Evolutionary conservation across 2,329 filamentous ascomycete species (phyloP).

Genomic region (Penicillium digitatum): DNA sequence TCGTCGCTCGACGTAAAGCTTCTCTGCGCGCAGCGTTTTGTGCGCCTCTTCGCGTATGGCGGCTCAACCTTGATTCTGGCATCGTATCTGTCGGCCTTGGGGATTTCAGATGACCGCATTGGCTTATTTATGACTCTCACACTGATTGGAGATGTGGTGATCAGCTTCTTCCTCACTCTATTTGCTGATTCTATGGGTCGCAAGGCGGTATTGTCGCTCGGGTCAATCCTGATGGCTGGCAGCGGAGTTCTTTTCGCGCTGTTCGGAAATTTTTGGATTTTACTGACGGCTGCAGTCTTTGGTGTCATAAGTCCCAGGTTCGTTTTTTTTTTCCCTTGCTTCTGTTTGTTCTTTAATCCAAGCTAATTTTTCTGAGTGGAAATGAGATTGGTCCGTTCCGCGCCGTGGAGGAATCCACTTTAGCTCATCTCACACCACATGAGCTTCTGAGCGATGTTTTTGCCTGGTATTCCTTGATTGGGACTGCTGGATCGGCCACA

Average conservation of each 20-base stretch:
- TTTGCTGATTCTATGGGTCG: conserved; percentile 58
- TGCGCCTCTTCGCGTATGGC: conserved; percentile 62
- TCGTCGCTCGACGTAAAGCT: conserved; percentile 39
- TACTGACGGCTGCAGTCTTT: conserved; percentile 56
- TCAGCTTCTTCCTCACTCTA: conserved; percentile 56
- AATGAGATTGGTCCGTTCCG: conserved; percentile 66
- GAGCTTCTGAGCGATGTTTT: conserved; percentile 59
- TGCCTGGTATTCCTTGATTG: conserved; percentile 57
- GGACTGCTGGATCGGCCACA: conserved; percentile 57
- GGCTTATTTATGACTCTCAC: conserved; percentile 64
- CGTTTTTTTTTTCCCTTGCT: conserved; percentile 7
- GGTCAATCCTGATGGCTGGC: conserved; percentile 54
- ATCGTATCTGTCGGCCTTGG: conserved; percentile 56
- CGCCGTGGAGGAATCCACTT: conserved; percentile 62
- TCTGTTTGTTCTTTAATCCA: background rate
- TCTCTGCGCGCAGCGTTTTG: conserved; percentile 41
- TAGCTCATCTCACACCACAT: conserved; percentile 58
- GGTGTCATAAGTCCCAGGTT: conserved; percentile 58
- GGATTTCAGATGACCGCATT: conserved; percentile 56
- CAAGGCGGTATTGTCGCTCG: conserved; percentile 51
- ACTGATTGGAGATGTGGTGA: conserved; percentile 57
- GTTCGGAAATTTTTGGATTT: conserved; percentile 57
- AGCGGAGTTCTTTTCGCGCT: conserved; percentile 55
- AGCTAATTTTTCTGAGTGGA: conserved; percentile 38
- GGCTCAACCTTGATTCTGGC: conserved; percentile 59